Evolutionary conservation across 2,329 filamentous ascomycete genomes (phyloP).

Genomic region (Monosporascus sp.): DNA sequence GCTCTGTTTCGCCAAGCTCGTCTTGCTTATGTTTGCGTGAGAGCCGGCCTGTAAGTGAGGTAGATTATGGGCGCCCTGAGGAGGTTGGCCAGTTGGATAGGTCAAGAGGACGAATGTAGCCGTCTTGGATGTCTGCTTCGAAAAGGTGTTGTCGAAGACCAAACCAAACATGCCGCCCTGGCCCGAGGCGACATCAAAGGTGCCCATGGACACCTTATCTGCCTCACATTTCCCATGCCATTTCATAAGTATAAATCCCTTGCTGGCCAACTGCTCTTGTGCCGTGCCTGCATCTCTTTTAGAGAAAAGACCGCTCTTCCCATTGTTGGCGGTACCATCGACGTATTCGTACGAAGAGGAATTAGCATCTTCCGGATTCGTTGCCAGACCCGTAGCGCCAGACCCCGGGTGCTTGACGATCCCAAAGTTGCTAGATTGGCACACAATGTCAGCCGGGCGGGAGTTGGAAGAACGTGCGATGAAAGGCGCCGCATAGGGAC

Average conservation of each 20-base stretch:
- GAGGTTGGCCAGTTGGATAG: conserved; percentile 77
- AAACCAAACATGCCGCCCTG: conserved; percentile 92
- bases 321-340: conserved; percentile 26
- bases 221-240: conserved; percentile 97
- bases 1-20: conserved; percentile 47
- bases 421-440: conserved; percentile 69
- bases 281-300: conserved; percentile 57
- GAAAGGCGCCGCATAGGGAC: conserved; percentile 10
- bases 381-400: conserved; percentile 45
- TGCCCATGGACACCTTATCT: conserved; percentile 89
- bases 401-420: conserved; percentile 94
- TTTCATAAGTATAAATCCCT: conserved; percentile 65
- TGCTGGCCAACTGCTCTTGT: conserved; percentile 57
- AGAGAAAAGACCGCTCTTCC: conserved; percentile 41
- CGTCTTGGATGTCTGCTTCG: conserved; percentile 89
- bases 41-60: conserved; percentile 47
- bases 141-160: conserved; percentile 98
- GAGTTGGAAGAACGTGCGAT: too few relatives aligned
- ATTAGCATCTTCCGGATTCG: conserved; percentile 38
- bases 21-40: conserved; percentile 38
- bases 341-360: conserved; percentile 40
- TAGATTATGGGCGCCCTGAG: conserved; percentile 67
- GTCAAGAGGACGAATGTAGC: conserved; percentile 92
- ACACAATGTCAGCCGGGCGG: neutral
- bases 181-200: conserved; percentile 67